Evolutionary conservation across 495 filamentous ascomycete genomes (phyloP), one percentile per base, ranked within the genome.

Genomic region (Neurospora terricola): DNA sequence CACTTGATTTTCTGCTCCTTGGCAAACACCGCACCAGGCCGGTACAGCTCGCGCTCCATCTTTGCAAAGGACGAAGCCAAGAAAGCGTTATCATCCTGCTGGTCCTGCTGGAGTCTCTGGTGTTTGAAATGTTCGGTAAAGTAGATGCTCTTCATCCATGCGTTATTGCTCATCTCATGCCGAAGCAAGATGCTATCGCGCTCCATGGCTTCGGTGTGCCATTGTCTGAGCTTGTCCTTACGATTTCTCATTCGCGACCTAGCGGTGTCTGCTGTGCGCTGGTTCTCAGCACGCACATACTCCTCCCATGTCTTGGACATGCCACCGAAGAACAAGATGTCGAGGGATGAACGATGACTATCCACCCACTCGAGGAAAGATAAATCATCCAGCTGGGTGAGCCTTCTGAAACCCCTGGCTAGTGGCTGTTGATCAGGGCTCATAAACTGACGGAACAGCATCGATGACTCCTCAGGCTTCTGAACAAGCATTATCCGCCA

Each of bases 141-240:
- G 79, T 94, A 94, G 48, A 98, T 96, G 75, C 97, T 98, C 72
- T 93, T 92, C 82, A 93, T 91, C 96, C 95, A 98, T 71, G 94
- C 90, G 69, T 89, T 90, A 71, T 94, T 92, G 2, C 92, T 90
- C 73, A 90, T 90, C 75, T 97, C 92, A 77, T 97, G 94, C 16
- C 90, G 90, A 70, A 90, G 87, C 69, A 91, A 86, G 45, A 91
- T 84, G 73, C 92, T 91, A 66, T 97, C 93, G 27, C 85, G 85
- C 68, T 87, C 85, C 37, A 88, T 80, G 73, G 90, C 89, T 69
- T 94, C 88, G 5, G 83, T 80, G 54, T 90, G 87, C 94, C 94
- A 97, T 69, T 90, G 86, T 78, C 87, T 92, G 14, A 99, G 84
- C 75, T 86, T 93, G 30, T 98, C 96, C 78, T 90, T 92, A 38